Conservation (phyloP, 305 asterid species). For the Solanum hybrid region DNA sequence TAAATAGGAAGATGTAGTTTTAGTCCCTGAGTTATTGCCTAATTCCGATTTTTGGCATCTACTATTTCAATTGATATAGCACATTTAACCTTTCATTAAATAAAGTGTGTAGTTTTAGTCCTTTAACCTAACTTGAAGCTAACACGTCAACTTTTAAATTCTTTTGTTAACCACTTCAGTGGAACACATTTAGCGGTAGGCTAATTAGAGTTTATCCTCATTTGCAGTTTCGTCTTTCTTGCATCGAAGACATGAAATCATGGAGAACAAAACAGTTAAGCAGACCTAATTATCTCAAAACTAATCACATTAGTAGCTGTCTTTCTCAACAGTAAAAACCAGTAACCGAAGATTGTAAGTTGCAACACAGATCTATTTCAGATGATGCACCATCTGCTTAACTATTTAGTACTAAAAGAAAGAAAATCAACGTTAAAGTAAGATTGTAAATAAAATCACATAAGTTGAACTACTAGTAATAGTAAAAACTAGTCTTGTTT, state of each 20-base stretch:
- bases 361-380: neutral
- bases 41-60: neutral
- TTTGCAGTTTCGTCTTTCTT: neutral
- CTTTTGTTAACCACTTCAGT: neutral
- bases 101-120: neutral
- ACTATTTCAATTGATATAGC: neutral
- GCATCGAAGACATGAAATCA: neutral
- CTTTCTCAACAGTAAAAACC: neutral
- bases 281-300: neutral
- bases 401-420: neutral
- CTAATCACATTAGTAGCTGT: neutral
- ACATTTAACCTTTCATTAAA: neutral
- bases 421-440: neutral
- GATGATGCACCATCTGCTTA: neutral
- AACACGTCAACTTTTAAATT: neutral
- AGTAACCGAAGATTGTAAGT: neutral
- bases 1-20: neutral
- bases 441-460: neutral
- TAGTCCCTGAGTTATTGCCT: neutral
- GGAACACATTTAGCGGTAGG: neutral
- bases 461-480: neutral
- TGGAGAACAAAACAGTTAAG: neutral
- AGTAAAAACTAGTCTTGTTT: neutral
- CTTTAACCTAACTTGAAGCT: neutral
- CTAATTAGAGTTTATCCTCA: neutral